Conservation (phyloP, 257 asterid genomes). For the Phtheirospermum japonicum region DNA sequence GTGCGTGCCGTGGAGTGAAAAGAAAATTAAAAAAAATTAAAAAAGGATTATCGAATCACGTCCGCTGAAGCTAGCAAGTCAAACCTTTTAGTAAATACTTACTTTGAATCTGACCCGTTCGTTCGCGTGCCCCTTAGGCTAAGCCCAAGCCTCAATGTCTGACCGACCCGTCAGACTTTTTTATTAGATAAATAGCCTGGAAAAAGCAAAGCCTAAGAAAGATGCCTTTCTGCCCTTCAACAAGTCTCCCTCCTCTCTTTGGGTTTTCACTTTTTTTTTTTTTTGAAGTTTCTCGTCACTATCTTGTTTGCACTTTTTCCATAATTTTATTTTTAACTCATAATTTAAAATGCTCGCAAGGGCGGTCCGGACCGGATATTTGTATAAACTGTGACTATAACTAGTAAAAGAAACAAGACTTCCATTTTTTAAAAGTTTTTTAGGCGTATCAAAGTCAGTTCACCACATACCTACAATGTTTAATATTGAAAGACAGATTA, state of each 20-base stretch:
- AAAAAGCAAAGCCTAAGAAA: constrained; percentile 19
- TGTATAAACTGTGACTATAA: no score
- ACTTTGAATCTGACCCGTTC: constrained; percentile 32
- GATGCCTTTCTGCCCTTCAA: constrained; percentile 16
- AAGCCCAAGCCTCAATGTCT: constrained; percentile 30
- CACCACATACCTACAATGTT: no score
- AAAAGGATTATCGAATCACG: constrained; percentile 2
- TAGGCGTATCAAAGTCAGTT: no score
- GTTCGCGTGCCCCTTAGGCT: constrained; percentile 26
- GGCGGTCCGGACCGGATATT: no score
- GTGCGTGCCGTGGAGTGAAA: constrained; percentile 1
- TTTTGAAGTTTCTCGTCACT: constrained; percentile 42
- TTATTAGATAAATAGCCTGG: no score
- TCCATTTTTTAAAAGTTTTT: no score
- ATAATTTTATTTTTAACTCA: no score
- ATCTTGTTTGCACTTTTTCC: constrained; percentile 9
- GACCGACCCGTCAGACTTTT: constrained; percentile 34
- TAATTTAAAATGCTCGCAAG: no score
- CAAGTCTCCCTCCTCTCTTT: constrained; percentile 5
- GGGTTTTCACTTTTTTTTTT: constrained; percentile 30
- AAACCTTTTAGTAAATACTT: constrained; percentile 28
- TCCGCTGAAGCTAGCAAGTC: constrained; percentile 30
- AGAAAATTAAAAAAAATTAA: no score
- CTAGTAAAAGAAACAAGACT: no score
- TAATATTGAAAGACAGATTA: no score